Conservation (phyloP, 257 asterid species). For the Solanum commersonii region DNA sequence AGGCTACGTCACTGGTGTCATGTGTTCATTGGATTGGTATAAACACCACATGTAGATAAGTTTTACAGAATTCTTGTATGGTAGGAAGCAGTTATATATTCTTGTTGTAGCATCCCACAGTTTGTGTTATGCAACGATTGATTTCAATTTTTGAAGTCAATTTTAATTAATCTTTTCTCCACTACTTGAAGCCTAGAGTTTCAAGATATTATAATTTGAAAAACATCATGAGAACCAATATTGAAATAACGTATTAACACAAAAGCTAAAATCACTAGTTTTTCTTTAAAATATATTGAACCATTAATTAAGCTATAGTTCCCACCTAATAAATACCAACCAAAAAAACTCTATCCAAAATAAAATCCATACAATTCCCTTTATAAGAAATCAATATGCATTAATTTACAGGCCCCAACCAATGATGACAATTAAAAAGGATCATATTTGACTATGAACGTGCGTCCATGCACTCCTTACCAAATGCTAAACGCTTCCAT, state of each 20-base stretch:
- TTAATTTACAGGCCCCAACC: background rate
- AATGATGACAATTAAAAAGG: background rate
- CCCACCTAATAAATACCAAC: background rate
- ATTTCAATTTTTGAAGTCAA: background rate
- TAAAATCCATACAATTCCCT: background rate
- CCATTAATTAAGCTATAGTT: background rate
- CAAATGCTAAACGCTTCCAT: background rate
- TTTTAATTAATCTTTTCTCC: background rate
- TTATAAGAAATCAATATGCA: background rate
- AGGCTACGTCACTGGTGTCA: too few relatives aligned
- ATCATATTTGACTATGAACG: background rate
- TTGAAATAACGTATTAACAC: background rate
- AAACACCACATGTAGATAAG: too few relatives aligned
- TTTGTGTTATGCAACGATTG: background rate
- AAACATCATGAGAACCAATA: background rate
- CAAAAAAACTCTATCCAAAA: background rate
- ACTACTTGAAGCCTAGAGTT: background rate
- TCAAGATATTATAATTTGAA: background rate
- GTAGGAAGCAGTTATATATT: background rate
- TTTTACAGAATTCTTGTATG: background rate
- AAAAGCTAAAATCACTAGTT: background rate
- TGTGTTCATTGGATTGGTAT: background rate
- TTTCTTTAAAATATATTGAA: background rate
- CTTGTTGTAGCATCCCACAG: background rate
- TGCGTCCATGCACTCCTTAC: slow-evolving; percentile 12